phyloP scores from a whole-genome alignment of 2,329 filamentous ascomycete genomes.

The Aspergillus quadricinctus region DNA sequence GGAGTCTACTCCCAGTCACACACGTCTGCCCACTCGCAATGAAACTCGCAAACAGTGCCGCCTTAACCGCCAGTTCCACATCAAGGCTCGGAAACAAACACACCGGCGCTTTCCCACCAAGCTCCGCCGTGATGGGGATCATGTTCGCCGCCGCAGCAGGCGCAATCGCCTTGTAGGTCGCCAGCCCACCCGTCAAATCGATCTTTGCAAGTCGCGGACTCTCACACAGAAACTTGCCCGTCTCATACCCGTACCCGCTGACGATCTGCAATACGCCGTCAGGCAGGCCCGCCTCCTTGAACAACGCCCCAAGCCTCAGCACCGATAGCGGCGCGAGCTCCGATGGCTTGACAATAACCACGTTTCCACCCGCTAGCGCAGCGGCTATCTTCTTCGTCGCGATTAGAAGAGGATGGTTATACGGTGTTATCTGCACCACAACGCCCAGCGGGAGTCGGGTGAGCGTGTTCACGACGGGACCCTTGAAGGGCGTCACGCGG shows the following conservation, averaged over 20 bases:
- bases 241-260: constrained; percentile 50
- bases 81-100: constrained; percentile 32
- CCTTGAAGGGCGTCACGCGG: constrained; percentile 58
- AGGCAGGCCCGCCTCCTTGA: constrained; percentile 41
- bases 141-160: constrained; percentile 29
- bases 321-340: constrained; percentile 44
- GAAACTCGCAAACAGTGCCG: constrained; percentile 41
- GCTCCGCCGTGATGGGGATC: constrained; percentile 31
- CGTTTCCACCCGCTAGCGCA: constrained; percentile 39
- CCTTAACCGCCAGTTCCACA: constrained; percentile 26
- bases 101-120: constrained; percentile 36
- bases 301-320: constrained; percentile 35
- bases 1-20: constrained; percentile 51
- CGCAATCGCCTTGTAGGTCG: constrained; percentile 31
- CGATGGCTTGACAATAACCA: constrained; percentile 37
- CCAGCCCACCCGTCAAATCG: constrained; percentile 32
- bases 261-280: constrained; percentile 45
- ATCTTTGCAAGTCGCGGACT: constrained; percentile 30
- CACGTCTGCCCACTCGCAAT: constrained; percentile 55
- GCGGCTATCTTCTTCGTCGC: constrained; percentile 38
- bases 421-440: constrained; percentile 37
- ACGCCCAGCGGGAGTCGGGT: constrained; percentile 37
- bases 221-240: constrained; percentile 31
- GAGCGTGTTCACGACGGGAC: constrained; percentile 36
- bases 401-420: constrained; percentile 37